phyloP scores from a whole-genome alignment of 352 stramenopile genomes.

The Stramenopiles sp. region DNA sequence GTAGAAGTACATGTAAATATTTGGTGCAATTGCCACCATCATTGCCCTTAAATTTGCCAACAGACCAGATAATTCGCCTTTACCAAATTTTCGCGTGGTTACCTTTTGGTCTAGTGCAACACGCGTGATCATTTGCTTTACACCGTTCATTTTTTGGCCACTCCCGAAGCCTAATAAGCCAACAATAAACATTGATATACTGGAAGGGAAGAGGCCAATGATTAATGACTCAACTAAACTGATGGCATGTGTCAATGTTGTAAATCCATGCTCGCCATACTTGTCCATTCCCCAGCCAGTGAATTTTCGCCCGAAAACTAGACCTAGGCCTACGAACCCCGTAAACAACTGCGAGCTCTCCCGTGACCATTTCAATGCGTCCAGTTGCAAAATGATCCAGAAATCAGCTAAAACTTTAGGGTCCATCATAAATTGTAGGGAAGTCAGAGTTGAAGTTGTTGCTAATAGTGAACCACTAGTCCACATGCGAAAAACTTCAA shows the following conservation, averaged over 20 bases:
- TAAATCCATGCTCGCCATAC: not conserved
- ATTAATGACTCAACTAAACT: not conserved
- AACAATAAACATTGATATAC: not conserved
- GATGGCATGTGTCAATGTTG: not conserved
- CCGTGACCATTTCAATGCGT: not conserved
- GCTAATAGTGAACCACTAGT: not conserved
- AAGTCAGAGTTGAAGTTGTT: not conserved
- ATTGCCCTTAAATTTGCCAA: not conserved
- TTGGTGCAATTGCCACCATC: not conserved
- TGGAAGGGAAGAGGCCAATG: not conserved
- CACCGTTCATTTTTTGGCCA: not conserved
- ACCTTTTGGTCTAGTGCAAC: not conserved
- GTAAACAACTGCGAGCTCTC: not conserved
- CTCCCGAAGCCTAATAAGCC: not conserved
- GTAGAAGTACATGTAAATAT: not conserved
- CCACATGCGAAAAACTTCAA: not conserved
- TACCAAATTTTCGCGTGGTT: no score
- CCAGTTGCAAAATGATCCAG: not conserved
- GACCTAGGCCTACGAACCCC: not conserved
- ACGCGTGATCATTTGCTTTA: not conserved
- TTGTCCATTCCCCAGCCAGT: not conserved
- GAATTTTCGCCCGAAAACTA: not conserved
- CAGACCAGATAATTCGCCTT: not conserved
- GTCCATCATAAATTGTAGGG: not conserved
- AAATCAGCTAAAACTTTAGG: not conserved